Percentiles rank a stretch among this genome's conserved stretches.
Conservation (phyloP, 1,139 yeast species). For the Candida gigantensis region DNA sequence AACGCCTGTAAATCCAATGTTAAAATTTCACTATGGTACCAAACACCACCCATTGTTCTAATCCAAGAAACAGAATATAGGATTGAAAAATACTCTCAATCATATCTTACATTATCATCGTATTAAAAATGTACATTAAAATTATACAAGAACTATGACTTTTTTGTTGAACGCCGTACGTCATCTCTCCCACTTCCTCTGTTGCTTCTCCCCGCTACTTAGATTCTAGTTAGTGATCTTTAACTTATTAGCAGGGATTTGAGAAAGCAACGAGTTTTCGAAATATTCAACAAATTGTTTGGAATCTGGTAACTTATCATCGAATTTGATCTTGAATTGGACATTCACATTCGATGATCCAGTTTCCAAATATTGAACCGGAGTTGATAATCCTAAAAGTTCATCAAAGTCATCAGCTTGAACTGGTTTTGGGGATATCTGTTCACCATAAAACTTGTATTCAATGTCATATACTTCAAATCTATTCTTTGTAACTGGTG, state of each 20-base stretch:
- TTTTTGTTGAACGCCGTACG: too few species aligned
- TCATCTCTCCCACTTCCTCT: too few species aligned
- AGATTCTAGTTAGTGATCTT: slow-evolving; percentile 14
- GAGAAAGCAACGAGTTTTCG: slow-evolving; percentile 33
- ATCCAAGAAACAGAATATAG: too few species aligned
- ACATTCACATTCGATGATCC: slow-evolving; percentile 35
- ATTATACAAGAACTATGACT: too few species aligned
- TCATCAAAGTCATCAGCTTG: slow-evolving; percentile 38
- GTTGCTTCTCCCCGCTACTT: too few species aligned
- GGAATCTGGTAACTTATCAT: slow-evolving; percentile 37
- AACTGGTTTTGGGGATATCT: slow-evolving; percentile 15
- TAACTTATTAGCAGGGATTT: slow-evolving; percentile 28
- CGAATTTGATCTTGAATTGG: slow-evolving; percentile 45
- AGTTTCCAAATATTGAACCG: slow-evolving; percentile 3
- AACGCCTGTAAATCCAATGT: too few species aligned
- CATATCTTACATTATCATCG: too few species aligned
- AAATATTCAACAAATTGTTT: slow-evolving; percentile 36
- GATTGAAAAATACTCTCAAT: too few species aligned
- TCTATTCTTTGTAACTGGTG: slow-evolving; percentile 58
- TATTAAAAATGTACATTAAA: too few species aligned
- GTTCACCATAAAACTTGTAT: slow-evolving; percentile 25
- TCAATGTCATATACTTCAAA: slow-evolving; percentile 46
- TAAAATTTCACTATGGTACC: too few species aligned
- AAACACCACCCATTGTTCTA: too few species aligned
- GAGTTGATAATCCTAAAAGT: slow-evolving; percentile 40